Percentiles rank a stretch among this genome's conserved stretches.
Evolutionary conservation across 192 early-diverging fungal genomes (phyloP).

Genomic region (Bifiguratus adelaidae): DNA sequence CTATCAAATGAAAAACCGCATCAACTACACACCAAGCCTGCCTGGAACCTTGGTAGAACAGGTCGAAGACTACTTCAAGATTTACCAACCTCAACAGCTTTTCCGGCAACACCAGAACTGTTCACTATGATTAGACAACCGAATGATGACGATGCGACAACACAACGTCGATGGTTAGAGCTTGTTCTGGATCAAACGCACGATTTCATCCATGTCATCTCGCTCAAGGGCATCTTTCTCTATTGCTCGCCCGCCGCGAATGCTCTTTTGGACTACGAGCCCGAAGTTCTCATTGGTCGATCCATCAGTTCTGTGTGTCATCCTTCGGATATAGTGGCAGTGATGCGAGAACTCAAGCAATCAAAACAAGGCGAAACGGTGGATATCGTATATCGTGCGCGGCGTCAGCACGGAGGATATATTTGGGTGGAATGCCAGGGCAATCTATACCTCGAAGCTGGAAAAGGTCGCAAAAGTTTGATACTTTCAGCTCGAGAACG

Average conservation of each 20-base stretch:
- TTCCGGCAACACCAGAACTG: slow-evolving; percentile 16
- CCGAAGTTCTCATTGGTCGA: slow-evolving; percentile 42
- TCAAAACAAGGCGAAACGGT: slow-evolving; percentile 23
- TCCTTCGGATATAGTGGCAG: slow-evolving; percentile 50
- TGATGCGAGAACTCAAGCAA: slow-evolving; percentile 51
- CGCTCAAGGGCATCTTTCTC: slow-evolving; percentile 57
- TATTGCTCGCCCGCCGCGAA: slow-evolving; percentile 36
- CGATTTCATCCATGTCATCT: slow-evolving; percentile 56
- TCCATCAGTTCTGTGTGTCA: slow-evolving; percentile 47
- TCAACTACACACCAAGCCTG: slow-evolving; percentile 24
- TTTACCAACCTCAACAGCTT: slow-evolving; percentile 5
- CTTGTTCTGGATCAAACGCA: slow-evolving; percentile 35
- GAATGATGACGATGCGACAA: slow-evolving; percentile 12
- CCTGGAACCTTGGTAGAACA: slow-evolving; percentile 12
- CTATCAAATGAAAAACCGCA: slow-evolving; percentile 24
- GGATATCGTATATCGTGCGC: slow-evolving; percentile 46
- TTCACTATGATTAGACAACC: slow-evolving; percentile 18
- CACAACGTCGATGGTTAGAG: slow-evolving; percentile 22
- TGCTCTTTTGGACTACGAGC: slow-evolving; percentile 37
- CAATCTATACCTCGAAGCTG: slow-evolving; percentile 47
- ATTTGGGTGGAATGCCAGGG: slow-evolving; percentile 56
- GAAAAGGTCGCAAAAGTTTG: slow-evolving; percentile 54
- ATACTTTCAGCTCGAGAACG: slow-evolving; percentile 46
- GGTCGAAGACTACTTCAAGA: slow-evolving; percentile 23
- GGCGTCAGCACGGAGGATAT: slow-evolving; percentile 41